Percentiles rank a stretch among this genome's conserved stretches.
These are phyloP conservation scores for Yamadazyma oceani DNA, from an alignment of 1,139 yeast genomes.

Conservation along the genomic window DNA sequence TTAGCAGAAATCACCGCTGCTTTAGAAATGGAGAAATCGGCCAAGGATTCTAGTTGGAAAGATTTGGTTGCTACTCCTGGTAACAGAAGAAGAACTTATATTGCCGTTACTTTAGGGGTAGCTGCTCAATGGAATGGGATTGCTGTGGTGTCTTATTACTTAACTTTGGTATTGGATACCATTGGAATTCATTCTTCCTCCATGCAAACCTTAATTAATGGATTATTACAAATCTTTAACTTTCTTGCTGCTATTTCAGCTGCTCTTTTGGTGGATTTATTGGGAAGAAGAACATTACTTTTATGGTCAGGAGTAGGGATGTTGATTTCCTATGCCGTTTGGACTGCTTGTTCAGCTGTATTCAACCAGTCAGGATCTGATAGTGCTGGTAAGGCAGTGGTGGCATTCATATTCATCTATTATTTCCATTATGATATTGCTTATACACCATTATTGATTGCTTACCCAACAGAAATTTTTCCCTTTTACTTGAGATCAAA, in stretches of 20 bases:
- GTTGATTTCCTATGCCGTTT: constrained; percentile 46
- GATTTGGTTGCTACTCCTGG: constrained; percentile 18
- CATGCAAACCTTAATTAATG: constrained; percentile 18
- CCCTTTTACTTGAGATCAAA: constrained; percentile 24
- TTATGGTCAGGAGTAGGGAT: constrained; percentile 28
- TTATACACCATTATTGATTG: constrained; percentile 49
- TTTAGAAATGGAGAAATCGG: constrained; percentile 11
- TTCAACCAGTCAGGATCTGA: constrained; percentile 20
- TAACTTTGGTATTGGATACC: constrained; percentile 42
- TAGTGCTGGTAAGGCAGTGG: constrained; percentile 49
- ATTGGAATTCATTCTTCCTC: constrained; percentile 40
- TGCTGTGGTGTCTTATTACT: constrained; percentile 32
- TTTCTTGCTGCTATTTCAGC: constrained; percentile 16
- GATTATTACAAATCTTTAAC: constrained; percentile 16
- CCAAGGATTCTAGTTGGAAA: constrained; percentile 13
- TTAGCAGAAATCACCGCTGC: constrained; percentile 11
- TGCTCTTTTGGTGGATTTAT: constrained; percentile 44
- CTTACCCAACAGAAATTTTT: constrained; percentile 41
- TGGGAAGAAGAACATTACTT: constrained; percentile 50
- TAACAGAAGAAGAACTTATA: constrained; percentile 16
- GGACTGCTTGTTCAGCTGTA: constrained; percentile 28
- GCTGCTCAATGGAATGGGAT: constrained; percentile 20
- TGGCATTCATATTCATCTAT: constrained; percentile 49
- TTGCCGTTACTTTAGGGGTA: constrained; percentile 18
- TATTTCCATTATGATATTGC: constrained; percentile 43